These are phyloP conservation scores for Trichophyton mentagrophytes DNA, from an alignment of 2,329 filamentous ascomycete species.

Conservation along the genomic window DNA sequence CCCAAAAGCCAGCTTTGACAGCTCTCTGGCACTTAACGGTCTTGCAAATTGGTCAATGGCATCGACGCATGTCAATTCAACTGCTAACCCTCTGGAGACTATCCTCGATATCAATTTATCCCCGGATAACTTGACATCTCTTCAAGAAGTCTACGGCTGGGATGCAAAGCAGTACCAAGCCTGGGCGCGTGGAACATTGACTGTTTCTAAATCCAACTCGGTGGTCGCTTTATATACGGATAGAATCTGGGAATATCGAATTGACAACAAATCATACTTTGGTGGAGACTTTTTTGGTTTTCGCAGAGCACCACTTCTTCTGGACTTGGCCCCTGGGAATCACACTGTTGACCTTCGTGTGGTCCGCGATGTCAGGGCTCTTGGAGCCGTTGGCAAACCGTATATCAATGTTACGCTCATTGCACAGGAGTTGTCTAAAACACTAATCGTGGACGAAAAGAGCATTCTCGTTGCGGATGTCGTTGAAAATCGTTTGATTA, in stretches of 20 bases:
- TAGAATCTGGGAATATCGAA: conserved; percentile 40
- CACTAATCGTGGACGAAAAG: conserved; percentile 21
- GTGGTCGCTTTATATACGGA: conserved; percentile 35
- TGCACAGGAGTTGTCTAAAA: conserved; percentile 18
- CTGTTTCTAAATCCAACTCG: conserved; percentile 22
- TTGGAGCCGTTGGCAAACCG: conserved; percentile 40
- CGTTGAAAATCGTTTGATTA: conserved; percentile 36
- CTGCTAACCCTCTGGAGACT: conserved; percentile 22
- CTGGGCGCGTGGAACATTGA: conserved; percentile 42
- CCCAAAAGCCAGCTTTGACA: conserved; percentile 32
- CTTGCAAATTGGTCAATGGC: conserved; percentile 37
- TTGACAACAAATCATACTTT: conserved; percentile 41
- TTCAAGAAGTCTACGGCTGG: conserved; percentile 47
- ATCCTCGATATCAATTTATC: conserved; percentile 36
- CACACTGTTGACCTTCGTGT: conserved; percentile 43
- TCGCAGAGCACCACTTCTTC: conserved; percentile 37
- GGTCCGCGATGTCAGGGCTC: conserved; percentile 44
- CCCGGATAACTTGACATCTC: conserved; percentile 41
- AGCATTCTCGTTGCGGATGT: conserved; percentile 40
- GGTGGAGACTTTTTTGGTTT: conserved; percentile 47
- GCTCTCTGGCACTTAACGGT: conserved; percentile 40
- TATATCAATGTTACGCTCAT: conserved; percentile 32
- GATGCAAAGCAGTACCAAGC: conserved; percentile 46
- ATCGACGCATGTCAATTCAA: conserved; percentile 21
- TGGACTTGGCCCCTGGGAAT: conserved; percentile 37